phyloP scores from a whole-genome alignment of 768 basidiomycete genomes.

The Leucocoprinus leucothites region DNA sequence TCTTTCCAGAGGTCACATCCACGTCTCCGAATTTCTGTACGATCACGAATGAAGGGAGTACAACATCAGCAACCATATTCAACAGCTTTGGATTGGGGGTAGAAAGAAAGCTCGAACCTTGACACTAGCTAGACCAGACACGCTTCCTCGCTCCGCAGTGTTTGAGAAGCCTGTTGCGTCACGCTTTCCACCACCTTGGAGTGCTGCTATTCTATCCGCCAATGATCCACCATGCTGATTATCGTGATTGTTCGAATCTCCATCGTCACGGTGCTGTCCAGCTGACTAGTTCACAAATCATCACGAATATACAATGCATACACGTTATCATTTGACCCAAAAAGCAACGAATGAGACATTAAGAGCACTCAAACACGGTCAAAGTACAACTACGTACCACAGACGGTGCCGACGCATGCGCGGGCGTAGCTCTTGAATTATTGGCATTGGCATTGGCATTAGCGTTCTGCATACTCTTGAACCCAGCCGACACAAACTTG shows the following conservation, averaged over 20 bases:
- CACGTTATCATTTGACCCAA: too few relatives aligned
- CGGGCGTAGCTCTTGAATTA: too few relatives aligned
- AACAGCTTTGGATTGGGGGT: neutral
- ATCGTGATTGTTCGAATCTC: neutral
- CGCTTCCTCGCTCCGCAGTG: slow-evolving; percentile 10
- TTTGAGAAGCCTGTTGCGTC: slow-evolving; percentile 13
- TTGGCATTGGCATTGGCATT: neutral
- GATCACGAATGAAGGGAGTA: neutral
- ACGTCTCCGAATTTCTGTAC: slow-evolving; percentile 59
- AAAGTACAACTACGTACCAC: too few relatives aligned
- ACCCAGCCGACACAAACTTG: slow-evolving; percentile 37
- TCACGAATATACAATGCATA: too few relatives aligned
- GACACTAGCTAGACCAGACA: neutral
- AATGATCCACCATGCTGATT: slow-evolving; percentile 9
- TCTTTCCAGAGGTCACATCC: slow-evolving; percentile 48
- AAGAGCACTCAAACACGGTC: too few relatives aligned
- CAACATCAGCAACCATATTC: neutral
- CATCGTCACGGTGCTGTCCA: slow-evolving; percentile 5
- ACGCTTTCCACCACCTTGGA: slow-evolving; percentile 5
- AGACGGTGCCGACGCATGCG: too few relatives aligned
- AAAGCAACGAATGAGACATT: too few relatives aligned
- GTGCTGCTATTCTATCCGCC: slow-evolving; percentile 15
- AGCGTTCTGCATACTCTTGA: slow-evolving; percentile 29
- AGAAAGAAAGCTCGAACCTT: slow-evolving; percentile 4
- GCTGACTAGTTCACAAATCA: slow-evolving; percentile 1